Percentiles rank a stretch among this genome's conserved stretches.
Conservation (phyloP, 257 asterid species). For the Phtheirospermum japonicum region DNA sequence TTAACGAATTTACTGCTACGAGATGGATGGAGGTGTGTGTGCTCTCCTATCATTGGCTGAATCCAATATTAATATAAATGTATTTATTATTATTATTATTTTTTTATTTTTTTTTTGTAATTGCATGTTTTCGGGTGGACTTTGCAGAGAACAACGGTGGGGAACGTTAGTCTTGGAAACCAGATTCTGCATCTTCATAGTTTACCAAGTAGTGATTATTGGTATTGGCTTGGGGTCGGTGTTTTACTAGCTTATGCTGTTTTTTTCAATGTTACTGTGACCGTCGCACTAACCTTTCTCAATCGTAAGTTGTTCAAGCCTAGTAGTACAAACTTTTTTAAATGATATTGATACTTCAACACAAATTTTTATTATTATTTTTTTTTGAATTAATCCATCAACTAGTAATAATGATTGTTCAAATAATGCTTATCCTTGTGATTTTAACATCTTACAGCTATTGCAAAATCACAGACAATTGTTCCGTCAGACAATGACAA, state of each 20-base stretch:
- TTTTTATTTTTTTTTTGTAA: neutral
- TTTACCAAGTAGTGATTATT: slow-evolving; percentile 49
- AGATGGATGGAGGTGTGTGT: slow-evolving; percentile 72
- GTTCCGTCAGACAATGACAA: slow-evolving; percentile 41
- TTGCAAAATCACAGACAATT: slow-evolving; percentile 53
- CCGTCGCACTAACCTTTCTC: slow-evolving; percentile 59
- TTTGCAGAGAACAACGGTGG: slow-evolving; percentile 43
- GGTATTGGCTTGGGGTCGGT: slow-evolving; percentile 91
- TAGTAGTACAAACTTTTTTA: neutral
- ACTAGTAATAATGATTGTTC: neutral
- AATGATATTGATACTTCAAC: too few relatives aligned
- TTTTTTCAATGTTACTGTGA: slow-evolving; percentile 59
- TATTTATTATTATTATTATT: too few relatives aligned
- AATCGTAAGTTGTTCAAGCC: slow-evolving; percentile 59
- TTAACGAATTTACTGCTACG: slow-evolving; percentile 74
- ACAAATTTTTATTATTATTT: too few relatives aligned
- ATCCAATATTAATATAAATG: neutral
- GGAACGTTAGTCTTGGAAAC: slow-evolving; percentile 53
- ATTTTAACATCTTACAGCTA: slow-evolving; percentile 44
- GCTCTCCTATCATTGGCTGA: slow-evolving; percentile 20
- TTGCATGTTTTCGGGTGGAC: slow-evolving; percentile 8
- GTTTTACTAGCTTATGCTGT: slow-evolving; percentile 58
- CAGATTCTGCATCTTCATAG: slow-evolving; percentile 55
- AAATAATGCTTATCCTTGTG: slow-evolving; percentile 5
- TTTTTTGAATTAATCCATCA: neutral